Conservation (phyloP, 2,329 filamentous ascomycete genomes). For the Penicillium decumbens region DNA sequence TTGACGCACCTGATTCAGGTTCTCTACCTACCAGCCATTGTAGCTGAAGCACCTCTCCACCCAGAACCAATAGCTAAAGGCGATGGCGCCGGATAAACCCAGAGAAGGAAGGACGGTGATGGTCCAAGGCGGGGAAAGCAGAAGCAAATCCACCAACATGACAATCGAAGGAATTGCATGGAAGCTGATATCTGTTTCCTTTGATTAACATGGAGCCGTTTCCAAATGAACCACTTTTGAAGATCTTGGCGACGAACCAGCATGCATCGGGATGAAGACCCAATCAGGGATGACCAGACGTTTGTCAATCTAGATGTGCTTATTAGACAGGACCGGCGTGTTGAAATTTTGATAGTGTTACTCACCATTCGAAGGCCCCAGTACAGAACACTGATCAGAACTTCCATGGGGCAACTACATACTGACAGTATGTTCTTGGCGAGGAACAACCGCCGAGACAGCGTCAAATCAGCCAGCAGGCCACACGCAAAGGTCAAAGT, state of each 20-base stretch:
- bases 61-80: conserved; percentile 61
- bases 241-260: conserved; percentile 29
- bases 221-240: background rate
- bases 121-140: conserved; percentile 59
- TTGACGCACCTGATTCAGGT: background rate
- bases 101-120: conserved; percentile 51
- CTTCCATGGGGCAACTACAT: conserved; percentile 56
- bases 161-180: conserved; percentile 52
- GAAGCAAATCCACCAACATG: conserved; percentile 52
- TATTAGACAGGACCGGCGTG: conserved; percentile 1
- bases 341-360: conserved; percentile 2
- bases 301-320: conserved; percentile 37
- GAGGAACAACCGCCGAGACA: conserved; percentile 50
- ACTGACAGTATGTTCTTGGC: conserved; percentile 56
- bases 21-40: conserved; percentile 54
- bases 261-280: conserved; percentile 34
- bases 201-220: background rate
- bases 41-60: conserved; percentile 56
- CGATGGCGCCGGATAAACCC: conserved; percentile 47
- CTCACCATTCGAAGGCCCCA: conserved; percentile 54
- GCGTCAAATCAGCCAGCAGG: conserved; percentile 53
- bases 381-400: conserved; percentile 58
- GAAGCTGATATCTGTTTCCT: conserved; percentile 41
- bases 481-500: conserved; percentile 53
- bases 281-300: conserved; percentile 49